Evolutionary conservation across 2,329 filamentous ascomycete genomes (phyloP).

Genomic region (Sporothrix variecibatus): DNA sequence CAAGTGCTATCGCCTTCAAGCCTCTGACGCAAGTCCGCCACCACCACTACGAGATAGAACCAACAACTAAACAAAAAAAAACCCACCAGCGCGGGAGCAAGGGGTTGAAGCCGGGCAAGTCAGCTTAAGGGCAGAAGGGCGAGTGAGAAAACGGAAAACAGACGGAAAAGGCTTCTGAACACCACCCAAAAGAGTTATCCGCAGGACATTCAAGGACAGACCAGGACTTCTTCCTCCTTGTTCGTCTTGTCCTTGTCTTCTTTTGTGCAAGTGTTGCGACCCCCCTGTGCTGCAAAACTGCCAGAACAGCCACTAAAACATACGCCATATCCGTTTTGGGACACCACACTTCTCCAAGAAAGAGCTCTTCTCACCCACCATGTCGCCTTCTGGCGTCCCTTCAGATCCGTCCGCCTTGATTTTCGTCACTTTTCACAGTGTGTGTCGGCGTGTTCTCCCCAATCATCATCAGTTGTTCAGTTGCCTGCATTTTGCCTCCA

Average conservation of each 20-base stretch:
- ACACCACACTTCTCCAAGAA: background rate
- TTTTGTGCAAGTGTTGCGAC: background rate
- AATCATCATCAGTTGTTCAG: background rate
- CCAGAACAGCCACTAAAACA: background rate
- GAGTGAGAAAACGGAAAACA: background rate
- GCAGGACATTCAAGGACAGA: background rate
- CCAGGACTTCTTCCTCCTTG: background rate
- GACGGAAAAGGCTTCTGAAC: background rate
- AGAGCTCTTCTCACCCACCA: background rate
- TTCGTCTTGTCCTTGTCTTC: conserved; percentile 3
- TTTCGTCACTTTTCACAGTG: background rate
- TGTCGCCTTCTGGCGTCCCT: background rate
- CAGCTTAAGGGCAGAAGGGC: background rate
- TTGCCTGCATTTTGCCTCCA: background rate
- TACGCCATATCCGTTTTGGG: background rate
- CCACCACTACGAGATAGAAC: background rate
- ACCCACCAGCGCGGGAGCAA: background rate
- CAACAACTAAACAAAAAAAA: background rate
- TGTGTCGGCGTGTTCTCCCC: background rate
- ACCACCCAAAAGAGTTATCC: background rate
- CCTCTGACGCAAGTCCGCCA: conserved; percentile 11
- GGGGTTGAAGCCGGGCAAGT: background rate
- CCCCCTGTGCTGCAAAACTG: background rate
- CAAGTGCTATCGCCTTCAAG: background rate
- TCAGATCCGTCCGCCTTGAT: background rate